Percentiles rank a stretch among this genome's conserved stretches.
phyloP scores from a whole-genome alignment of 805 yeast species.

The Barnettozyma pratensis region DNA sequence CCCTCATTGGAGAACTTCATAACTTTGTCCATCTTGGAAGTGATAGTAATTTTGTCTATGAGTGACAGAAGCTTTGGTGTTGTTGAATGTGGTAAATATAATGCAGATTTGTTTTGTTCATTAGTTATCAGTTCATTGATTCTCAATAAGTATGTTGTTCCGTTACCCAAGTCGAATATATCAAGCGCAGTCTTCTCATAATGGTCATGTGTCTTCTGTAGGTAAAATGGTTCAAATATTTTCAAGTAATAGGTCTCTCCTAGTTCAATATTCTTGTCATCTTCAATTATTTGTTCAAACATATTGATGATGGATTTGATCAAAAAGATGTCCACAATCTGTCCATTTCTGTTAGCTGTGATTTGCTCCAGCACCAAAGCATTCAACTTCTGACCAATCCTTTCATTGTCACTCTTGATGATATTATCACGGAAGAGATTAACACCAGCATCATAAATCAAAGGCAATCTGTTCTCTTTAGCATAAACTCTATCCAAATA shows the following conservation, averaged over 20 bases:
- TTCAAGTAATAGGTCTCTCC: constrained; percentile 60
- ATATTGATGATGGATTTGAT: constrained; percentile 61
- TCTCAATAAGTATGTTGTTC: constrained; percentile 50
- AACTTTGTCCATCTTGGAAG: constrained; percentile 50
- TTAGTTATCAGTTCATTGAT: constrained; percentile 50
- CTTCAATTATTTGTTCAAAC: constrained; percentile 62
- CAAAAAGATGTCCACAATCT: constrained; percentile 49
- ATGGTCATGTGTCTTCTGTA: constrained; percentile 49
- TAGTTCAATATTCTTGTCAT: constrained; percentile 27
- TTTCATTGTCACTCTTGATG: constrained; percentile 42
- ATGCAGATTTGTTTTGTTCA: constrained; percentile 53
- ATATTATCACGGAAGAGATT: constrained; percentile 58
- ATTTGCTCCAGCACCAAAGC: constrained; percentile 50
- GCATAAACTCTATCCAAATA: constrained; percentile 84
- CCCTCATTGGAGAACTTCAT: constrained; percentile 52
- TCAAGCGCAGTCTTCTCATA: constrained; percentile 45
- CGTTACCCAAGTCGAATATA: constrained; percentile 38
- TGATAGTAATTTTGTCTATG: constrained; percentile 55
- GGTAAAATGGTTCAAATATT: constrained; percentile 61
- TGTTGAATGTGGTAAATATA: constrained; percentile 51
- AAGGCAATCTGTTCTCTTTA: constrained; percentile 56
- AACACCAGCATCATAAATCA: constrained; percentile 71
- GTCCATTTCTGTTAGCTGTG: constrained; percentile 50
- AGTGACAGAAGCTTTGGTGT: constrained; percentile 47
- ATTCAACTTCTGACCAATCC: constrained; percentile 48